These are phyloP conservation scores for Paraurostyla sp. DNA, from an alignment of 73 alveolate species.

Conservation along the genomic window DNA sequence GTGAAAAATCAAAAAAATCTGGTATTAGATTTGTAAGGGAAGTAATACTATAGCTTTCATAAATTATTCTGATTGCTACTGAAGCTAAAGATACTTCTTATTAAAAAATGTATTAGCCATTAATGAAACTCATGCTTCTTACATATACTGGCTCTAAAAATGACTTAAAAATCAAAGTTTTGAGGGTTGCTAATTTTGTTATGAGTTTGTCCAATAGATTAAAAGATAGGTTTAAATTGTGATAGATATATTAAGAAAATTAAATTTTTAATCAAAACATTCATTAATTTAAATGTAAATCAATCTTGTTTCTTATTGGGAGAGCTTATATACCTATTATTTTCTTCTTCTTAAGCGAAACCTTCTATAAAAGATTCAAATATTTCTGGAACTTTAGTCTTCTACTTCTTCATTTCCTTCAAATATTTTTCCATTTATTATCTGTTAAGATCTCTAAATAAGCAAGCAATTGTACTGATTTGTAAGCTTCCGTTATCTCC, in stretches of 20 bases:
- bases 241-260: neutral
- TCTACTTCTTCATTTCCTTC: neutral
- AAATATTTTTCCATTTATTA: conserved; percentile 19
- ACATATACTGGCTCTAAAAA: conserved; percentile 1
- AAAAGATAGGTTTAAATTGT: neutral
- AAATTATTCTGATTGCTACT: neutral
- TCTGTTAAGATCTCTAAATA: conserved; percentile 21
- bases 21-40: neutral
- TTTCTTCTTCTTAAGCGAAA: neutral
- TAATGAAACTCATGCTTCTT: neutral
- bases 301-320: neutral
- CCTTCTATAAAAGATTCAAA: conserved; percentile 35
- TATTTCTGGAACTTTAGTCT: neutral
- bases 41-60: neutral
- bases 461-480: conserved; percentile 41
- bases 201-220: neutral
- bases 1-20: neutral
- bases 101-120: neutral
- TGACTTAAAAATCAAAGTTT: neutral
- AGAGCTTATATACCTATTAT: neutral
- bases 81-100: neutral
- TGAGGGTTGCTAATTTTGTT: neutral
- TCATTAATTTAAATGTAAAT: neutral
- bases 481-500: conserved; percentile 16
- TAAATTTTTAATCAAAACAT: neutral